Conservation (phyloP, 306 rosid genomes). For the Acacia crassicarpa region DNA sequence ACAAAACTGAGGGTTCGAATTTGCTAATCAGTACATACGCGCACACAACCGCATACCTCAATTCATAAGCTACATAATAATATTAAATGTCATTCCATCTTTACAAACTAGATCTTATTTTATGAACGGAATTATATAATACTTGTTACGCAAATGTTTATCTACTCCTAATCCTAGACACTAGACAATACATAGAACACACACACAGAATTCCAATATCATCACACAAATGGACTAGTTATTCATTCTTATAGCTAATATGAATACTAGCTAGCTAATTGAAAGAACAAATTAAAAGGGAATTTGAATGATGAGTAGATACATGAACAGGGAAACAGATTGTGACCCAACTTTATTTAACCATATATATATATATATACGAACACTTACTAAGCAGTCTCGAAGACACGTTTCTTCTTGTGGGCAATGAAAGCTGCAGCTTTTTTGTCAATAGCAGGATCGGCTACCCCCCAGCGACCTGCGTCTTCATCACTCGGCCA, state of each 20-base stretch:
- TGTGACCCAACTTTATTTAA: not conserved
- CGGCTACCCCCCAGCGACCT: constrained; percentile 50
- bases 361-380: not conserved
- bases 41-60: not conserved
- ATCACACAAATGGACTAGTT: not conserved
- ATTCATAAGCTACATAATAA: not conserved
- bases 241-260: no score
- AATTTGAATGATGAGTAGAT: not conserved
- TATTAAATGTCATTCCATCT: not conserved
- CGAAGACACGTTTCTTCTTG: constrained; percentile 35
- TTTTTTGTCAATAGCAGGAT: constrained; percentile 55
- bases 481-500: constrained; percentile 68
- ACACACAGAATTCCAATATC: not conserved
- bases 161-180: no score
- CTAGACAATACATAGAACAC: no score
- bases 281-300: not conserved
- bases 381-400: not conserved
- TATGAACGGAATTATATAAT: not conserved
- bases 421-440: constrained; percentile 53
- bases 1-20: not conserved
- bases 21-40: not conserved
- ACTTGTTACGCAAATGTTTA: not conserved
- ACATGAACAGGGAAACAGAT: not conserved
- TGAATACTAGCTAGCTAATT: not conserved
- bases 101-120: no score